These are phyloP conservation scores for Alternaria solani DNA, from an alignment of 2,329 filamentous ascomycete species.

Conservation along the genomic window DNA sequence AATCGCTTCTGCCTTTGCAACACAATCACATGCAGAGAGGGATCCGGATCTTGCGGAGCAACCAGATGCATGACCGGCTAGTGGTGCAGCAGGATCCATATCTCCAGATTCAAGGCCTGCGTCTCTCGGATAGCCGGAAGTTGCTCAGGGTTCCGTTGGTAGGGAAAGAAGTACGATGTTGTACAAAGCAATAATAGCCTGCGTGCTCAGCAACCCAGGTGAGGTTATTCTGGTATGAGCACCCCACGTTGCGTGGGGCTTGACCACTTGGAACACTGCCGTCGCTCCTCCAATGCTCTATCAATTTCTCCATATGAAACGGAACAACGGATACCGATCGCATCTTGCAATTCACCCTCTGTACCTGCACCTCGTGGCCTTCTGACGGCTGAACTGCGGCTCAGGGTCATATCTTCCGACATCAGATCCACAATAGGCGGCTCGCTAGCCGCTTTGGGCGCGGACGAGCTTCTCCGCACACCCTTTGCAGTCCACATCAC, in stretches of 20 bases:
- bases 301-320: slow-evolving; percentile 24
- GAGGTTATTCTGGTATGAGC: not conserved
- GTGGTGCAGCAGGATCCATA: not conserved
- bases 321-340: slow-evolving; percentile 34
- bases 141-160: not conserved
- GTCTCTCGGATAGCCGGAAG: not conserved
- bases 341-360: slow-evolving; percentile 21
- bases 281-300: slow-evolving; percentile 5
- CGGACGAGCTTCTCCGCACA: slow-evolving; percentile 27
- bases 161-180: not conserved
- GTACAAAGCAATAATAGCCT: not conserved
- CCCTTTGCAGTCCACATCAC: slow-evolving; percentile 26
- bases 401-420: slow-evolving; percentile 32
- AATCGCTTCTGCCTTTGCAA: not conserved
- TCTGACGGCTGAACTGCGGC: slow-evolving; percentile 18
- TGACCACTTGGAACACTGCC: slow-evolving; percentile 9
- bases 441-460: slow-evolving; percentile 31
- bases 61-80: not conserved
- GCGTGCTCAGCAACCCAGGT: not conserved
- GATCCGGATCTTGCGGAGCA: not conserved
- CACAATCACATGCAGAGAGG: not conserved
- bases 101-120: not conserved
- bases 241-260: slow-evolving; percentile 16
- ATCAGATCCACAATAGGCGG: slow-evolving; percentile 13
- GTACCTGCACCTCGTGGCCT: slow-evolving; percentile 21